These are phyloP conservation scores for Fusarium sp. DNA, from an alignment of 2,329 filamentous ascomycete species.

Conservation along the genomic window DNA sequence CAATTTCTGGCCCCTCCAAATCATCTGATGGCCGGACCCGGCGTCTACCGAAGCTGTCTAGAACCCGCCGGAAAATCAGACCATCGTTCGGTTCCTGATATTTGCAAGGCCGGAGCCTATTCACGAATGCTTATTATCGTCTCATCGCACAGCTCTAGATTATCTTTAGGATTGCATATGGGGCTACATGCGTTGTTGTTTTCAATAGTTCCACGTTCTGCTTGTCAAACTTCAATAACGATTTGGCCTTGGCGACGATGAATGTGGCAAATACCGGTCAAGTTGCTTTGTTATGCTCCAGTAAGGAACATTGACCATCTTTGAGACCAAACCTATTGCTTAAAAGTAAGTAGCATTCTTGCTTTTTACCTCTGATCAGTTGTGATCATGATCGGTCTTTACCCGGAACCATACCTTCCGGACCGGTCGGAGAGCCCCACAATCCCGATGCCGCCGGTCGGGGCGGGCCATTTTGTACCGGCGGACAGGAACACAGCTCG, in stretches of 20 bases:
- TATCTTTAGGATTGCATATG: background rate
- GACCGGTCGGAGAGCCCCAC: background rate
- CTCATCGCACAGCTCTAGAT: background rate
- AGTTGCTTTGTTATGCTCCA: too few species aligned
- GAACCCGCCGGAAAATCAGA: constrained; percentile 27
- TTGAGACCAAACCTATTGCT: too few species aligned
- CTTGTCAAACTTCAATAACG: too few species aligned
- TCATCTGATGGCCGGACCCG: constrained; percentile 31
- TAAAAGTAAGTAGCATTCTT: too few species aligned
- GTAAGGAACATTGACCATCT: too few species aligned
- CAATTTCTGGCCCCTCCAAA: background rate
- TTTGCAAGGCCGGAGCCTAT: background rate
- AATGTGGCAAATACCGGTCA: too few species aligned
- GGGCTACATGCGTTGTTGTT: background rate
- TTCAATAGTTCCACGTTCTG: background rate
- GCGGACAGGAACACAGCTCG: too few species aligned
- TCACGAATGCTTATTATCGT: constrained; percentile 5
- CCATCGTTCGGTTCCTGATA: constrained; percentile 18
- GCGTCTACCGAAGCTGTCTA: constrained; percentile 30
- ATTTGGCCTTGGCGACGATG: too few species aligned
- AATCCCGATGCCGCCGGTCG: background rate
- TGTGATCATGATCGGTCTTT: too few species aligned
- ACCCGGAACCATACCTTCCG: too few species aligned
- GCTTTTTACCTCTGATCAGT: too few species aligned
- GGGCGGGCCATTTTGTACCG: too few species aligned